Evolutionary conservation across 805 yeast genomes (phyloP), one percentile per base, ranked within the genome.

Genomic region (Candida peoriensis): DNA sequence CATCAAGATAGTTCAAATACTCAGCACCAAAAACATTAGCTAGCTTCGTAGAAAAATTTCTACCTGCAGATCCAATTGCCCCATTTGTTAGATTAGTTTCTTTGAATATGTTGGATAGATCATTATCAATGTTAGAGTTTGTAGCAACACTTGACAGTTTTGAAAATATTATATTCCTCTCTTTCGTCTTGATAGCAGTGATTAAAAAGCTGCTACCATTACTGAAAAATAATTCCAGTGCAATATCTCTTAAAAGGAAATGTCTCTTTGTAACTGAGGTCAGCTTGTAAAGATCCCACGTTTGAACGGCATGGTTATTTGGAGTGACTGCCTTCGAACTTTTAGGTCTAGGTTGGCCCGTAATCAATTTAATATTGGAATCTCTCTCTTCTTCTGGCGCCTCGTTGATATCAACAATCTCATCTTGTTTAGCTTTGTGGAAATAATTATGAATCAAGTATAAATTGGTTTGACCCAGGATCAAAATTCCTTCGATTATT

Each of bases 191-290:
- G n/a, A 66, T 58, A 32, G 86, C 79, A 1, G 90, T 82, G 7
- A 87, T 63, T 39, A 87, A 60, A 25, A 78, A 67, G 42, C 85
- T 81, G 2, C 78, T 72, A 0, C 93, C 94, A 55, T 81, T 78
- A 18, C 70, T 69, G 54, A 85, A 83, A 42, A 84, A 78, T 49
- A 86, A 58, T 50, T 87, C 96, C 23, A 86, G 52, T 0, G 93
- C 95, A 29, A 82, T 83, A 56, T 86, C 94, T 36, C 95, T 62
- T 12, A 87, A 61, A 14, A 87, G 55, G 48, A 86, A 87, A 24
- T 81, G 86, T 33, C 95, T 61, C 43, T 82, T 84, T 3, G 87
- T 76, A 10, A 81, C 74, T 4, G 81, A 76, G 0, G 76, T 72
- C 14, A 88, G 50, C 28, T 72, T 73, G 5, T 64, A 64, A 15